Conservation (phyloP, 2,329 filamentous ascomycete species). For the Colletotrichum incanum region DNA sequence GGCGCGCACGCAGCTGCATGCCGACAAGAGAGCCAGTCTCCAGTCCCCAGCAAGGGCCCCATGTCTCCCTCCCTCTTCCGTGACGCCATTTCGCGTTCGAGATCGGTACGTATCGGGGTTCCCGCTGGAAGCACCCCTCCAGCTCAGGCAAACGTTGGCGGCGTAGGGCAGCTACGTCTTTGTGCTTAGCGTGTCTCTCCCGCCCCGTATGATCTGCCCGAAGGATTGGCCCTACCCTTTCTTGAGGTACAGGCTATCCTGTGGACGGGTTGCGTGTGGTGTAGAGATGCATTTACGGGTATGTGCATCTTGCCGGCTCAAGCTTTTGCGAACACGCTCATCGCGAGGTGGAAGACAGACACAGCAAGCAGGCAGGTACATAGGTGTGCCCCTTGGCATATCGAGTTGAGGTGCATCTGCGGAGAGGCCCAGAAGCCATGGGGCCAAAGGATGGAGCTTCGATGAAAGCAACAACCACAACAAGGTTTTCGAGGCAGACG, state of each 20-base stretch:
- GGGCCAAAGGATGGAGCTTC: constrained; percentile 8
- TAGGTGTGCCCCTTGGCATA: background rate
- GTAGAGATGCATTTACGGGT: background rate
- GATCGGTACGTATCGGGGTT: constrained; percentile 28
- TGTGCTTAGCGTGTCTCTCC: constrained; percentile 33
- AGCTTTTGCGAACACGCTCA: background rate
- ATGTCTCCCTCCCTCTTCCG: constrained; percentile 7
- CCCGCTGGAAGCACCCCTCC: constrained; percentile 24
- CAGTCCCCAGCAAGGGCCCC: background rate
- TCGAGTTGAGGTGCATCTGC: background rate
- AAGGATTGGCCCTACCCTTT: constrained; percentile 26
- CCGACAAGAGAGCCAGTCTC: background rate
- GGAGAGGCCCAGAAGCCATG: constrained; percentile 3
- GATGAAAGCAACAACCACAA: constrained; percentile 11
- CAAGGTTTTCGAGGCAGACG: constrained; percentile 42
- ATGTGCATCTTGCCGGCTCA: background rate
- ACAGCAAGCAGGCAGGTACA: too few species aligned
- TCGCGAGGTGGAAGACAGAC: background rate
- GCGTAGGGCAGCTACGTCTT: constrained; percentile 24
- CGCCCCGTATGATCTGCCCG: constrained; percentile 41
- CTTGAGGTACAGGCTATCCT: background rate
- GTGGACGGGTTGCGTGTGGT: background rate
- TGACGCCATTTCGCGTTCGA: constrained; percentile 38
- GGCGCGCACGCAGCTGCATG: background rate
- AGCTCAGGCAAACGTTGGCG: constrained; percentile 25